A percentile compares a stretch with the other conserved stretches of the same genome.
These are phyloP conservation scores for Syncephalastrum sp. DNA, from an alignment of 371 early-diverging fungal genomes.

Conservation along the genomic window DNA sequence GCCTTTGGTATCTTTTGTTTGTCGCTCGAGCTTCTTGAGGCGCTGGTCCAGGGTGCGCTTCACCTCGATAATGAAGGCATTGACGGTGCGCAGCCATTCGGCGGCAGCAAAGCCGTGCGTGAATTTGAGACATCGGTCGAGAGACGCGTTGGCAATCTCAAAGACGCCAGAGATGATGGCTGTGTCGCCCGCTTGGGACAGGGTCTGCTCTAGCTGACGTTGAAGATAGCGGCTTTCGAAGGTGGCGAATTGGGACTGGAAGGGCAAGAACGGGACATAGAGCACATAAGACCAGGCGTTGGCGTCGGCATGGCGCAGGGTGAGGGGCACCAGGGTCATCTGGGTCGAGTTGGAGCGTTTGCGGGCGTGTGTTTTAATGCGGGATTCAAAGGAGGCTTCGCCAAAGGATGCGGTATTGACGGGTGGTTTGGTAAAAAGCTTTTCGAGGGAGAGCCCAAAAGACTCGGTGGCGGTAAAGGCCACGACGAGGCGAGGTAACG, in stretches of 20 bases:
- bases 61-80: constrained; percentile 47
- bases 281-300: constrained; percentile 53
- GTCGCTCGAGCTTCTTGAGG: not conserved
- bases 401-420: constrained; percentile 22
- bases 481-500: constrained; percentile 32
- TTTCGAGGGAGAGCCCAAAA: constrained; percentile 56
- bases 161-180: constrained; percentile 22
- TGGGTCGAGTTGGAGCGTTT: constrained; percentile 16
- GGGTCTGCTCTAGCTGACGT: constrained; percentile 20
- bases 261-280: constrained; percentile 61
- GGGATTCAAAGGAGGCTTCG: constrained; percentile 13
- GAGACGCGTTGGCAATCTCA: constrained; percentile 38
- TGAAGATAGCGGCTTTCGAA: constrained; percentile 49
- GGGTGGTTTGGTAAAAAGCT: constrained; percentile 47
- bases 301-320: constrained; percentile 27
- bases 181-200: constrained; percentile 25
- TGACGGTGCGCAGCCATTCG: constrained; percentile 52
- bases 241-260: constrained; percentile 61
- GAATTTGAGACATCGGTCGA: constrained; percentile 55
- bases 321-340: constrained; percentile 19
- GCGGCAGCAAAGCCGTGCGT: constrained; percentile 65
- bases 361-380: constrained; percentile 16
- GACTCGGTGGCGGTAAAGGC: constrained; percentile 51
- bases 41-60: constrained; percentile 12
- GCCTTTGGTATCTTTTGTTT: constrained; percentile 9